Evolutionary conservation across 768 basidiomycete genomes (phyloP).

Genomic region (Stropharia rugosoannulata): DNA sequence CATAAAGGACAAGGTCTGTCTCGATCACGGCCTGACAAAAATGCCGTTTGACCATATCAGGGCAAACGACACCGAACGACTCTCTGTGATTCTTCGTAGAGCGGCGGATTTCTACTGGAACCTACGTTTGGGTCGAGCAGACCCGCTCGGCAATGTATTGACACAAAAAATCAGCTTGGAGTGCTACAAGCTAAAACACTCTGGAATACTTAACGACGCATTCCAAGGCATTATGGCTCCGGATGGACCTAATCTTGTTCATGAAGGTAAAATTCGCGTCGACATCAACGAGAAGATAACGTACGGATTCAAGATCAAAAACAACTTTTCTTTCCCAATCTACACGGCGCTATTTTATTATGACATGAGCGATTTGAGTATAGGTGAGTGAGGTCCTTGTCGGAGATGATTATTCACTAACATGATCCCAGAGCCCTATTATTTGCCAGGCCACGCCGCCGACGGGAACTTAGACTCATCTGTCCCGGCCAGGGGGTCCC

Average conservation of each 20-base stretch:
- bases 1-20: not conserved
- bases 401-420: not conserved
- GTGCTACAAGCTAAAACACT: not conserved
- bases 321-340: not conserved
- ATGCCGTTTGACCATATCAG: not conserved
- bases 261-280: not conserved
- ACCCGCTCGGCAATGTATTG: not conserved
- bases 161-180: not conserved
- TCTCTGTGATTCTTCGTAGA: not conserved
- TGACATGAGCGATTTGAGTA: conserved; percentile 9
- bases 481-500: not conserved
- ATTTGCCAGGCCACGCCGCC: not conserved
- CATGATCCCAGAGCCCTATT: not conserved
- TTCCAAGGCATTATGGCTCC: not conserved
- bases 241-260: not conserved
- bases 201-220: too few species aligned
- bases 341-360: conserved; percentile 9
- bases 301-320: conserved; percentile 9
- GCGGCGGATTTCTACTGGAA: not conserved
- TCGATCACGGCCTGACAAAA: not conserved
- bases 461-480: not conserved
- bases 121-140: not conserved
- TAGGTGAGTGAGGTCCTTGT: not conserved
- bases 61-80: not conserved
- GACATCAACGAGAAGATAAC: not conserved